These are phyloP conservation scores for Hymenoscyphus salicellus DNA, from an alignment of 2,329 filamentous ascomycete species.

Conservation along the genomic window DNA sequence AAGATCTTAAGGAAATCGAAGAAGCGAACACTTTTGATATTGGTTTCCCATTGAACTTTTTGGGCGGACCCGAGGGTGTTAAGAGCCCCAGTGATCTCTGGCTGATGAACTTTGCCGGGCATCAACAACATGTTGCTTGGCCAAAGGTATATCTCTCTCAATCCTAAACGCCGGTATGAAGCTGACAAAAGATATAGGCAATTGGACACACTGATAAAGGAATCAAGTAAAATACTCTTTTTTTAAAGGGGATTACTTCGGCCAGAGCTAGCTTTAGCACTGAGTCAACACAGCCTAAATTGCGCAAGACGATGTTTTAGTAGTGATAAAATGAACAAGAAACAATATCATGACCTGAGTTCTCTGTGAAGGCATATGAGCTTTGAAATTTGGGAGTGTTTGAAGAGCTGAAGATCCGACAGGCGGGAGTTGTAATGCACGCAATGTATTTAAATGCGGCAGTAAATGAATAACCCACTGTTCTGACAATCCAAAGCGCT, in stretches of 20 bases:
- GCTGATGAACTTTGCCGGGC: slow-evolving; percentile 42
- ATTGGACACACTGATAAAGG: not conserved
- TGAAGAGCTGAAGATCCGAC: too few relatives aligned
- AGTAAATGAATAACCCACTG: too few relatives aligned
- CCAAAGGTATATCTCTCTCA: slow-evolving; percentile 19
- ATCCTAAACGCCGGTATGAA: not conserved
- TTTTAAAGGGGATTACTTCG: not conserved
- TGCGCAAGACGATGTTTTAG: not conserved
- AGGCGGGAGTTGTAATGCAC: too few relatives aligned
- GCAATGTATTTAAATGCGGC: too few relatives aligned
- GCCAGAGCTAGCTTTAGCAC: not conserved
- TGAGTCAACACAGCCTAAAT: not conserved
- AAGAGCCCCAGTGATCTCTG: slow-evolving; percentile 36
- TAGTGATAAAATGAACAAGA: too few relatives aligned
- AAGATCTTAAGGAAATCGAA: slow-evolving; percentile 68
- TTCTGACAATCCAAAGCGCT: too few relatives aligned
- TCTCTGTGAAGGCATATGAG: too few relatives aligned
- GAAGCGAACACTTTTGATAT: slow-evolving; percentile 57
- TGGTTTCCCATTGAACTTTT: slow-evolving; percentile 64
- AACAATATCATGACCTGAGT: too few relatives aligned
- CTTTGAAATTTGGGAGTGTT: too few relatives aligned
- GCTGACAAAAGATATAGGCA: not conserved
- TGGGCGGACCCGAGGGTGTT: slow-evolving; percentile 45
- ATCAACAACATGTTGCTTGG: slow-evolving; percentile 49
- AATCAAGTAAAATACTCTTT: not conserved